phyloP scores from a whole-genome alignment of 2,329 filamentous ascomycete species.

The Trichothecium roseum region DNA sequence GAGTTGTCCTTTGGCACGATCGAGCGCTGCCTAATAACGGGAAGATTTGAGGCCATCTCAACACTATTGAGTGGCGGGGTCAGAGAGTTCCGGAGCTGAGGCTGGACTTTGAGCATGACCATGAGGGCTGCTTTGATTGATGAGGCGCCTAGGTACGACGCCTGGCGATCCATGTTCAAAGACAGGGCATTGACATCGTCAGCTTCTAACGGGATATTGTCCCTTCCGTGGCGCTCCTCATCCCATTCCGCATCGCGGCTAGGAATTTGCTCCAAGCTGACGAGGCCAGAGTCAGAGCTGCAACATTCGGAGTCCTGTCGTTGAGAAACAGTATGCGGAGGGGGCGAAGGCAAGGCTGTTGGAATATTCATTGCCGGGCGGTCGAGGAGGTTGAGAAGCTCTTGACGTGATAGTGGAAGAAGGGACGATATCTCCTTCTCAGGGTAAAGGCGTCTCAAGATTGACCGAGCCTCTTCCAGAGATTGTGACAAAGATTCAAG shows the following conservation, averaged over 20 bases:
- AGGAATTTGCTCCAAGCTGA: conserved; percentile 58
- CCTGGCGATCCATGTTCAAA: conserved; percentile 45
- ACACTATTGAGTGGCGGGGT: conserved; percentile 35
- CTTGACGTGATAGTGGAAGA: conserved; percentile 45
- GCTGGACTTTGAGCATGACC: conserved; percentile 53
- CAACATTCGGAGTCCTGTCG: conserved; percentile 35
- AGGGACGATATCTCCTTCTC: conserved; percentile 40
- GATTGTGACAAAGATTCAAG: conserved; percentile 54
- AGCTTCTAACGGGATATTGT: conserved; percentile 50
- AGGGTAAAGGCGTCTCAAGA: conserved; percentile 54
- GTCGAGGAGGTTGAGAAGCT: conserved; percentile 47
- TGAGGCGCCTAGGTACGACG: conserved; percentile 61
- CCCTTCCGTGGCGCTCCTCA: conserved; percentile 45
- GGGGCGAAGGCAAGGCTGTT: conserved; percentile 39
- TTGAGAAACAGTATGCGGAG: conserved; percentile 37
- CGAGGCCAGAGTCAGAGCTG: conserved; percentile 33
- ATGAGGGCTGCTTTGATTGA: conserved; percentile 66
- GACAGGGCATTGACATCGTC: conserved; percentile 49
- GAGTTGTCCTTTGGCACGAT: conserved; percentile 35
- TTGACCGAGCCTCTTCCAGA: conserved; percentile 53
- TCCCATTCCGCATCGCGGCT: conserved; percentile 56
- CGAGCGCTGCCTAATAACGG: conserved; percentile 30
- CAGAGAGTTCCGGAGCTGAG: conserved; percentile 32
- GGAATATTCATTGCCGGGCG: conserved; percentile 29
- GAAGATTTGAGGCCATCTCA: conserved; percentile 34